Percentiles rank a stretch among this genome's conserved stretches.
Conservation (phyloP, 1,284 basidiomycete genomes). For the Moesziomyces parantarcticus region DNA sequence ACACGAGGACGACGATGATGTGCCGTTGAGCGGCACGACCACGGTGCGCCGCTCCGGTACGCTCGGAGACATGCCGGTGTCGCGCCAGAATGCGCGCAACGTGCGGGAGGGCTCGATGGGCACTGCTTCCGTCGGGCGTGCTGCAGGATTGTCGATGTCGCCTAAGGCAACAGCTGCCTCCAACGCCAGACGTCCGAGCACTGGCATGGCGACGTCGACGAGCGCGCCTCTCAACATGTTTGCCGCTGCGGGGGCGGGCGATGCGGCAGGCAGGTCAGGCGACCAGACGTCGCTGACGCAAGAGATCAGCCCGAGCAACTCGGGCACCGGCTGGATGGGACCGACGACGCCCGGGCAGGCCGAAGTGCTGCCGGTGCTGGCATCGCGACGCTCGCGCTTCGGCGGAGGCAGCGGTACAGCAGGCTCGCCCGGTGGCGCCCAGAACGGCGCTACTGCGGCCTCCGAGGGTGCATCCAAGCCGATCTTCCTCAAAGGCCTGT, state of each 20-base stretch:
- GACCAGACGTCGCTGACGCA: constrained; percentile 12
- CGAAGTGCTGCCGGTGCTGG: constrained; percentile 39
- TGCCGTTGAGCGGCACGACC: constrained; percentile 21
- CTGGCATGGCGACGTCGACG: constrained; percentile 37
- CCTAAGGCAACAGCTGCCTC: constrained; percentile 22
- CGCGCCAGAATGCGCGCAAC: constrained; percentile 12
- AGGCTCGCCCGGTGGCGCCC: constrained; percentile 4
- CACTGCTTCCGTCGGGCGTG: constrained; percentile 43
- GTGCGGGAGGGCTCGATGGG: constrained; percentile 25
- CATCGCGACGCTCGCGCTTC: constrained; percentile 24
- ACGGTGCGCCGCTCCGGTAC: constrained; percentile 45
- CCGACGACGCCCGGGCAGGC: constrained; percentile 42
- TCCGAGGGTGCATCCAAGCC: constrained; percentile 53
- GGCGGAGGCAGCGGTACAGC: constrained; percentile 19
- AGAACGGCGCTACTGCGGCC: constrained; percentile 13
- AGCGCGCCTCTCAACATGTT: constrained; percentile 48
- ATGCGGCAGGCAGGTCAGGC: constrained; percentile 6
- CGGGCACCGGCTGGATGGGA: constrained; percentile 39
- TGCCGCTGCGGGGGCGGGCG: constrained; percentile 11
- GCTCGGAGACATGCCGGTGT: constrained; percentile 42
- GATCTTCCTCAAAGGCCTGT: constrained; percentile 69
- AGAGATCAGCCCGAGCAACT: constrained; percentile 31
- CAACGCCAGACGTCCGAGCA: constrained; percentile 19
- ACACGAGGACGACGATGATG: constrained; percentile 22
- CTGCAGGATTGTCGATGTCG: constrained; percentile 44